Conservation (phyloP, 1,139 yeast species). For the Suhomyces guaymorum region DNA sequence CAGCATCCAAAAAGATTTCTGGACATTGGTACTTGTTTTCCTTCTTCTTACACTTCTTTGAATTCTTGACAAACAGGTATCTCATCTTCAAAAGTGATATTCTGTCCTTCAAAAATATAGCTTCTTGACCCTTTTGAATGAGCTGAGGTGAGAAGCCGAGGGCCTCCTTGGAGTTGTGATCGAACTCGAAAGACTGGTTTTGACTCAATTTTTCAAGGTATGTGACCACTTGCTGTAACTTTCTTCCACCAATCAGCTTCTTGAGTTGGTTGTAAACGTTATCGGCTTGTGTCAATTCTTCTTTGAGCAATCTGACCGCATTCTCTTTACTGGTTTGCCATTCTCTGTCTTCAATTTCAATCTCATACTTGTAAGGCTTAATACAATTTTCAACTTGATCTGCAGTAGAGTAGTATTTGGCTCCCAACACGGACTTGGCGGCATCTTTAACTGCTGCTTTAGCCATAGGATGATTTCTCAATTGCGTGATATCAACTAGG, state of each 20-base stretch:
- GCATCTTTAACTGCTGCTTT: conserved; percentile 81
- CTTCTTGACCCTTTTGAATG: conserved; percentile 77
- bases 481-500: conserved; percentile 69
- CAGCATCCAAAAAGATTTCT: conserved; percentile 89
- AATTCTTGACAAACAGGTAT: conserved; percentile 70
- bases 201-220: conserved; percentile 58
- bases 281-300: conserved; percentile 83
- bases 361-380: conserved; percentile 95
- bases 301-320: conserved; percentile 69
- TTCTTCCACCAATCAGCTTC: conserved; percentile 76
- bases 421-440: conserved; percentile 72
- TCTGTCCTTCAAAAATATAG: conserved; percentile 78
- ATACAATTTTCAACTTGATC: conserved; percentile 98
- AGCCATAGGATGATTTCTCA: conserved; percentile 83
- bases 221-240: conserved; percentile 77
- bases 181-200: conserved; percentile 46
- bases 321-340: conserved; percentile 85
- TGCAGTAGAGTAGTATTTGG: conserved; percentile 86
- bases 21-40: conserved; percentile 91
- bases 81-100: conserved; percentile 72
- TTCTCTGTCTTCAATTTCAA: conserved; percentile 92
- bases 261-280: conserved; percentile 63
- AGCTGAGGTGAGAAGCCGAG: conserved; percentile 75
- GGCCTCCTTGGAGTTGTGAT: conserved; percentile 56
- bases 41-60: conserved; percentile 69